These are phyloP conservation scores for Ocimum tenuiflorum DNA, from an alignment of 257 asterid species.

Conservation along the genomic window DNA sequence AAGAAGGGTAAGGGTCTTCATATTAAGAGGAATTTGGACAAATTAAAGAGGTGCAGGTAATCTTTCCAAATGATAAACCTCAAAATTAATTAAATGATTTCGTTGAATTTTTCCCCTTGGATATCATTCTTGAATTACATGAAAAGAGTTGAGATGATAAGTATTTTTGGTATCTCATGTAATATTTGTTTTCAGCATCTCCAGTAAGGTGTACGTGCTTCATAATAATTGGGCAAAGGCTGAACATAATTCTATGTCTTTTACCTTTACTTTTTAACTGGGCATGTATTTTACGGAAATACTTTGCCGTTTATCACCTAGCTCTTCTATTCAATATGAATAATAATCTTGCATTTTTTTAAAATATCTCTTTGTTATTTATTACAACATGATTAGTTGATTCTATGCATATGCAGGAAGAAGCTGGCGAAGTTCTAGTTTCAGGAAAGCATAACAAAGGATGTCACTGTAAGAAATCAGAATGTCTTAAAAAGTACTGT, in stretches of 20 bases:
- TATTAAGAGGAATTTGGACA: too few species aligned
- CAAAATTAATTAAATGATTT: too few species aligned
- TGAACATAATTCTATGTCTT: background rate
- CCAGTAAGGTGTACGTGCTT: background rate
- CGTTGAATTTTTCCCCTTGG: too few species aligned
- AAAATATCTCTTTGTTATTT: background rate
- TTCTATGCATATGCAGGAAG: conserved; percentile 45
- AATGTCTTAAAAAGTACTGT: conserved; percentile 89
- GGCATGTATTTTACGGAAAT: background rate
- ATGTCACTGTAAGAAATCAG: conserved; percentile 93
- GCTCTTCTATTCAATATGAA: background rate
- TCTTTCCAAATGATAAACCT: too few species aligned
- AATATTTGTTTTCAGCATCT: background rate
- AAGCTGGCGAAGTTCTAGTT: conserved; percentile 45
- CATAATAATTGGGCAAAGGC: background rate
- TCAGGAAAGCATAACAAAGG: conserved; percentile 84
- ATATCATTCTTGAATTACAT: too few species aligned
- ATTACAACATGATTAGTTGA: conserved; percentile 5
- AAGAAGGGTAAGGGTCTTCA: too few species aligned
- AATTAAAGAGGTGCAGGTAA: too few species aligned
- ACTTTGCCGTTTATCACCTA: background rate
- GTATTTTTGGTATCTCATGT: background rate
- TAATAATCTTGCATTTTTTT: background rate
- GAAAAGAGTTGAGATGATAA: too few species aligned
- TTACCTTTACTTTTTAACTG: background rate